Evolutionary conservation across 2,329 filamentous ascomycete species (phyloP).

Genomic region (Emericellopsis cladophorae): DNA sequence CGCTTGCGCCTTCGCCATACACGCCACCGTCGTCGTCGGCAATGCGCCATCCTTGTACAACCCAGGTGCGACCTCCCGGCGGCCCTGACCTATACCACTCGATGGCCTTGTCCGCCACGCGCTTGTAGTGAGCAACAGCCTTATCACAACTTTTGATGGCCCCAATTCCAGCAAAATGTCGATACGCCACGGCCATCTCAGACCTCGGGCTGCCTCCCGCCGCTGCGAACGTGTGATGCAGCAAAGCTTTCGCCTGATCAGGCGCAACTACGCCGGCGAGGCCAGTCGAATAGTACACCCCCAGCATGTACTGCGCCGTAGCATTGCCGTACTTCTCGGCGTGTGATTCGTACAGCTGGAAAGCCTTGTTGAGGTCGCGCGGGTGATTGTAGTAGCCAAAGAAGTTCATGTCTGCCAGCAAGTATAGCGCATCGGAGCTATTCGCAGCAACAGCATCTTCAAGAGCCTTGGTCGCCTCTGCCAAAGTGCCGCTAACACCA

Average conservation of each 20-base stretch:
- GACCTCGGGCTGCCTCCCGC: conserved; percentile 70
- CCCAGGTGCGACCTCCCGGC: conserved; percentile 71
- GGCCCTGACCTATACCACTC: conserved; percentile 79
- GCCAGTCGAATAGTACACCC: conserved; percentile 90
- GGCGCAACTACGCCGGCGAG: conserved; percentile 68
- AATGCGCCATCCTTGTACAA: conserved; percentile 69
- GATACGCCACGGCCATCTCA: conserved; percentile 86
- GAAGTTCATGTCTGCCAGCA: conserved; percentile 91
- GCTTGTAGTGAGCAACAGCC: conserved; percentile 80
- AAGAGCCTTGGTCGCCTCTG: conserved; percentile 38
- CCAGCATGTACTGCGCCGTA: conserved; percentile 91
- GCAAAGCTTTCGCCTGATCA: conserved; percentile 80
- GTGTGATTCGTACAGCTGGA: conserved; percentile 68
- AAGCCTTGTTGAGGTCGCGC: conserved; percentile 66
- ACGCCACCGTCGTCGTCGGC: conserved; percentile 85
- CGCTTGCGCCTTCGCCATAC: conserved; percentile 91
- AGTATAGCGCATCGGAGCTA: conserved; percentile 74
- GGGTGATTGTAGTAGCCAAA: conserved; percentile 89
- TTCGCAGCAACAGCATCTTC: conserved; percentile 39
- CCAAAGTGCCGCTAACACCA: conserved; percentile 27
- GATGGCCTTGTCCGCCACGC: conserved; percentile 86
- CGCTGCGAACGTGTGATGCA: conserved; percentile 93
- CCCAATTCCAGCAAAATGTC: conserved; percentile 75
- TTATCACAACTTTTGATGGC: conserved; percentile 76
- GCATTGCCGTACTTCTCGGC: conserved; percentile 70